Evolutionary conservation across 257 asterid genomes (phyloP).

Genomic region (Capsicum baccatum): DNA sequence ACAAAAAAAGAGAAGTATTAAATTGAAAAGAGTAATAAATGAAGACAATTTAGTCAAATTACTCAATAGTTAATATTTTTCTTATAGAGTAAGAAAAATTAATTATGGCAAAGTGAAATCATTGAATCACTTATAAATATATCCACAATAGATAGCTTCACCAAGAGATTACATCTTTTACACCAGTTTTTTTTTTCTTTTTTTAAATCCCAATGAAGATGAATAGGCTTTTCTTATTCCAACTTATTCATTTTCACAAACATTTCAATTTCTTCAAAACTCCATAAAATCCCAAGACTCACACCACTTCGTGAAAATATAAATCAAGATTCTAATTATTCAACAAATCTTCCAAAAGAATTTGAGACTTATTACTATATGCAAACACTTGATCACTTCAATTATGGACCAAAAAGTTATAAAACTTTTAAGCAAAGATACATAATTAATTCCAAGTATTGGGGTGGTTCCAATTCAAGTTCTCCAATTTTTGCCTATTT

Average conservation of each 20-base stretch:
- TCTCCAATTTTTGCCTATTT: constrained; percentile 70
- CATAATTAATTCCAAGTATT: constrained; percentile 45
- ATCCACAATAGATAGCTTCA: not conserved
- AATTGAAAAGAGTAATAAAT: too few species aligned
- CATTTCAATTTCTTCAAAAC: constrained; percentile 11
- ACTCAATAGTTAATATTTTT: too few species aligned
- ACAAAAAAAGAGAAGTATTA: too few species aligned
- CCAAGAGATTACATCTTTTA: not conserved
- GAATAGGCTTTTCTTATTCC: not conserved
- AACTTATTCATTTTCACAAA: constrained; percentile 12
- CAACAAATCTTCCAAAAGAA: constrained; percentile 30
- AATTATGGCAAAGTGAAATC: too few species aligned
- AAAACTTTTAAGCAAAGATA: constrained; percentile 62
- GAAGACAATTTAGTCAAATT: too few species aligned
- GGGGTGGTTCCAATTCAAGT: constrained; percentile 59
- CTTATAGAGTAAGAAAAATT: too few species aligned
- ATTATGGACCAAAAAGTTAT: constrained; percentile 64
- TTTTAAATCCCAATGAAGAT: not conserved
- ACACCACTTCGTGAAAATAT: constrained; percentile 18
- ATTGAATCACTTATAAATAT: not conserved
- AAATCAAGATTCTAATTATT: constrained; percentile 21
- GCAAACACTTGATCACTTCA: constrained; percentile 85
- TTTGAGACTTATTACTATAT: constrained; percentile 50
- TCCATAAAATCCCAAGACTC: constrained; percentile 42
- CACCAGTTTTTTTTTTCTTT: not conserved